Evolutionary conservation across 116 monocot genomes (phyloP).

Genomic region (Phalaenopsis hybrid): DNA sequence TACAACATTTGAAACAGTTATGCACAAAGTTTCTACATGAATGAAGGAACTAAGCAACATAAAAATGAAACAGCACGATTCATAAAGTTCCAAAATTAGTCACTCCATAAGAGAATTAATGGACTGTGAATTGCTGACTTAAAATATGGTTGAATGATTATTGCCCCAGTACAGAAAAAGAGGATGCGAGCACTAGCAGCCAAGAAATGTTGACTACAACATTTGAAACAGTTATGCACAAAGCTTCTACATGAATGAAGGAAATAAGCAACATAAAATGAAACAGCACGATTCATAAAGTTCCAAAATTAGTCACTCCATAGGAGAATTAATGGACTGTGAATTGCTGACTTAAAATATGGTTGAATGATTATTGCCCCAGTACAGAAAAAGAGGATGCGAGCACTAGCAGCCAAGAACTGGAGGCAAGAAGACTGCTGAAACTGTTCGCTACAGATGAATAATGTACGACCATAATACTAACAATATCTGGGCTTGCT

Average conservation of each 20-base stretch:
- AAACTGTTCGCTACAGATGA: not conserved
- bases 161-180: not conserved
- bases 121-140: not conserved
- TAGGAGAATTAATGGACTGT: not conserved
- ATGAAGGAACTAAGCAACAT: not conserved
- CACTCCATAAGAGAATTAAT: not conserved
- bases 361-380: not conserved
- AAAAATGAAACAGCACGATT: not conserved
- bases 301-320: not conserved
- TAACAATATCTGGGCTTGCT: not conserved
- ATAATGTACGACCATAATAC: not conserved
- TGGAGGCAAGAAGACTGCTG: not conserved
- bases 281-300: not conserved
- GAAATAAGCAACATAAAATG: not conserved
- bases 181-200: not conserved
- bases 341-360: not conserved
- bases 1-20: not conserved
- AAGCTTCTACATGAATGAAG: not conserved
- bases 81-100: not conserved
- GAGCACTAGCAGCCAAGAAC: not conserved
- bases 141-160: not conserved
- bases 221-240: too few species aligned
- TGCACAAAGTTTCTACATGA: not conserved
- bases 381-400: not conserved
- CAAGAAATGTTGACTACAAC: not conserved